Percentiles rank a stretch among this genome's conserved stretches.
Conservation (phyloP, 2,329 filamentous ascomycete species). For the Gyromitra esculenta region DNA sequence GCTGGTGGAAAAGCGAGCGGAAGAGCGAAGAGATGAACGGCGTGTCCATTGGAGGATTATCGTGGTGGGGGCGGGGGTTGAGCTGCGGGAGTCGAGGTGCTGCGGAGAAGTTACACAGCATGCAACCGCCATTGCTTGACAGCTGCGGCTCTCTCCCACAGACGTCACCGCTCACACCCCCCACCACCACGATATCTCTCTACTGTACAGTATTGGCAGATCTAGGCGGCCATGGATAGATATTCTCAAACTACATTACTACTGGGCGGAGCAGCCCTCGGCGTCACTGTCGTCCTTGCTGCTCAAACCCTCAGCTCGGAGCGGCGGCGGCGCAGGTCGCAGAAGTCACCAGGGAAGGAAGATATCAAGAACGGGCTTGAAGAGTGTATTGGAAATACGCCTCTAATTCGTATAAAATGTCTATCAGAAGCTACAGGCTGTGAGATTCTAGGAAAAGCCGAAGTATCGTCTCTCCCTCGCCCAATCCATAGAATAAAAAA, state of each 20-base stretch:
- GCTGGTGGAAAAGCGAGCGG: constrained; percentile 82
- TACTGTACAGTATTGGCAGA: background rate
- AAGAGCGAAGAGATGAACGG: constrained; percentile 80
- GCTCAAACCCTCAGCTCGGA: constrained; percentile 33
- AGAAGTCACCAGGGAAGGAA: constrained; percentile 46
- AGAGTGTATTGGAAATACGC: constrained; percentile 91
- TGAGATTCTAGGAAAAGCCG: constrained; percentile 89
- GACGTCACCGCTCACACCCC: constrained; percentile 21
- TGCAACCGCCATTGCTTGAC: constrained; percentile 1
- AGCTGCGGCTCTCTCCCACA: constrained; percentile 5
- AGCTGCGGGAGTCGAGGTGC: constrained; percentile 51
- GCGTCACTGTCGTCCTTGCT: constrained; percentile 41
- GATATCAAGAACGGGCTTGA: constrained; percentile 81
- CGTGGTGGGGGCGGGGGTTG: constrained; percentile 45
- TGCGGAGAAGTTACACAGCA: constrained; percentile 35
- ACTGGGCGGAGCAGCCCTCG: constrained; percentile 41
- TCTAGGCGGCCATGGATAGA: constrained; percentile 22
- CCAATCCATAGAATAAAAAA: background rate
- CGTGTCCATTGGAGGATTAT: constrained; percentile 75
- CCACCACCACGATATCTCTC: background rate
- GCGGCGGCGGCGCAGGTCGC: constrained; percentile 24
- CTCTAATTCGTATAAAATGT: constrained; percentile 83
- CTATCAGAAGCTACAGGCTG: constrained; percentile 88
- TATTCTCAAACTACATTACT: constrained; percentile 30
- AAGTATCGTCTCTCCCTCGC: constrained; percentile 64